These are phyloP conservation scores for Leptomonas seymouri DNA, from an alignment of 208 protist species.

Conservation along the genomic window DNA sequence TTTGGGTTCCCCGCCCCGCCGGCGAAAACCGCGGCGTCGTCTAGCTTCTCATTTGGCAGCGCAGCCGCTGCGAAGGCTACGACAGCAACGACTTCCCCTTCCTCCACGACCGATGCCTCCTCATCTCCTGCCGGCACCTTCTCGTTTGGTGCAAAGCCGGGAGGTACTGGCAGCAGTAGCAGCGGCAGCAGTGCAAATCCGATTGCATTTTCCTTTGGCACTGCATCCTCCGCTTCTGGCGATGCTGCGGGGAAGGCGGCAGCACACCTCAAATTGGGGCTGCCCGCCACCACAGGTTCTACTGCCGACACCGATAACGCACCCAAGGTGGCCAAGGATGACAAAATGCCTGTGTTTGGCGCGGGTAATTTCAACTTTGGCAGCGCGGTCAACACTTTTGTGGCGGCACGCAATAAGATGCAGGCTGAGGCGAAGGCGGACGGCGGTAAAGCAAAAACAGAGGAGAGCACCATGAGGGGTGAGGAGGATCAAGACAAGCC, in stretches of 20 bases:
- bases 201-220: constrained; percentile 20
- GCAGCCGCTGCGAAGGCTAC: not conserved
- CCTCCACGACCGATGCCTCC: not conserved
- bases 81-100: not conserved
- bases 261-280: constrained; percentile 23
- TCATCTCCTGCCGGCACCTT: constrained; percentile 5
- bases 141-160: constrained; percentile 7
- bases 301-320: constrained; percentile 1
- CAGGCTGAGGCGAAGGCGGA: constrained; percentile 30
- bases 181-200: not conserved
- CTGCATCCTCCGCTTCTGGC: not conserved
- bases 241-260: not conserved
- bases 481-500: constrained; percentile 34
- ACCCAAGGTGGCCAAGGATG: not conserved
- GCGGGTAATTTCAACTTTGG: constrained; percentile 64
- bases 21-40: not conserved
- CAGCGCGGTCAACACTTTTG: constrained; percentile 66
- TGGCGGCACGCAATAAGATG: constrained; percentile 67
- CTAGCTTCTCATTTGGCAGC: constrained; percentile 15
- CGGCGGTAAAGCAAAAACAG: not conserved
- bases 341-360: constrained; percentile 36
- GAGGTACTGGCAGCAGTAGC: not conserved
- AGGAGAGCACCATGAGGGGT: constrained; percentile 14
- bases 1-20: constrained; percentile 27
- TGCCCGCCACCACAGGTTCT: not conserved